These are phyloP conservation scores for Populus simonii DNA, from an alignment of 345 rosid species.

Conservation along the genomic window DNA sequence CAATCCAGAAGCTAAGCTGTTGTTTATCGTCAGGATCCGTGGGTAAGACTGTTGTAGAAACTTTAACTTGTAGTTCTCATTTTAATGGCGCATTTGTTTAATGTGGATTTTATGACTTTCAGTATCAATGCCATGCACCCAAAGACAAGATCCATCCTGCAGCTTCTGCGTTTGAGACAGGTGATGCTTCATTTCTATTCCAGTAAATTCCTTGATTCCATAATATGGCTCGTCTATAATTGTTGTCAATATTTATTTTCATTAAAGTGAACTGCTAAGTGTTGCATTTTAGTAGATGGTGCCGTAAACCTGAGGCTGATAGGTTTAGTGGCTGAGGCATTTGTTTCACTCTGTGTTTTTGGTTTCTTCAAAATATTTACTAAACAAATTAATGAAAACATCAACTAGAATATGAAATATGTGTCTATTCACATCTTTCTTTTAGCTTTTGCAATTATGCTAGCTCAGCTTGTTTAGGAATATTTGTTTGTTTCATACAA, in stretches of 20 bases:
- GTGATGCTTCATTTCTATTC: slow-evolving; percentile 19
- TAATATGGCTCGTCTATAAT: background rate
- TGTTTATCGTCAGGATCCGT: slow-evolving; percentile 72
- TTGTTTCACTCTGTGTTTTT: background rate
- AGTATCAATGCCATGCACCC: slow-evolving; percentile 93
- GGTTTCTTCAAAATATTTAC: background rate
- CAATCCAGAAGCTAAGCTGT: slow-evolving; percentile 78
- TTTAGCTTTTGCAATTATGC: background rate
- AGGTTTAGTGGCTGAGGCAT: background rate
- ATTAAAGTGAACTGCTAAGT: background rate
- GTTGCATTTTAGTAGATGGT: background rate
- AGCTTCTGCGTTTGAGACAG: slow-evolving; percentile 92
- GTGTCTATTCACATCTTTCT: background rate
- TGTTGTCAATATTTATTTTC: background rate
- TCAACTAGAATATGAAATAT: background rate
- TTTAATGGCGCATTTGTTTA: background rate
- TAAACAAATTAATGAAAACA: background rate
- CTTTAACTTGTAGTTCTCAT: background rate
- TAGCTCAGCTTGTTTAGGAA: background rate
- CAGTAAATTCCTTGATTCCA: background rate
- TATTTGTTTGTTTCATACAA: background rate
- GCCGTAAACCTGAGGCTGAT: background rate
- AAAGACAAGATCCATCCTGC: slow-evolving; percentile 74
- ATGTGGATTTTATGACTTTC: slow-evolving; percentile 1
- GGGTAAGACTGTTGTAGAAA: slow-evolving; percentile 4